A percentile compares a stretch with the other conserved stretches of the same genome.
phyloP scores from a whole-genome alignment of 805 yeast species.

The Kluyveromyces dobzhanskii region DNA sequence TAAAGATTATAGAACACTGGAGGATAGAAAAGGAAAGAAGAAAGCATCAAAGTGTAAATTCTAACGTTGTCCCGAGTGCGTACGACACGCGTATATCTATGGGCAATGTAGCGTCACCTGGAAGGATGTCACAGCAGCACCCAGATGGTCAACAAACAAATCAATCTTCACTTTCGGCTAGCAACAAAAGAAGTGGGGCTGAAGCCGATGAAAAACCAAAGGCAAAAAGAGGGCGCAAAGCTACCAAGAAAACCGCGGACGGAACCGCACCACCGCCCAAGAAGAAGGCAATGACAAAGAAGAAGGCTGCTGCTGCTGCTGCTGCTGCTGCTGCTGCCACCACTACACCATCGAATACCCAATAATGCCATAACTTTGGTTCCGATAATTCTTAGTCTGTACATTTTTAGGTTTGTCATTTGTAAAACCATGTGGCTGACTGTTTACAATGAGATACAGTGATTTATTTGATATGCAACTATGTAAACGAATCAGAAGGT shows the following conservation, averaged over 20 bases:
- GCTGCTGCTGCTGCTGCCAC: neutral
- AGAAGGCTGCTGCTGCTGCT: constrained; percentile 12
- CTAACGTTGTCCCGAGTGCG: constrained; percentile 19
- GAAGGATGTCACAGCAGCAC: constrained; percentile 23
- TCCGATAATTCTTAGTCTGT: too few species aligned
- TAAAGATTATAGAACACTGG: constrained; percentile 82
- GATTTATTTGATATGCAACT: neutral
- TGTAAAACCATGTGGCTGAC: too few species aligned
- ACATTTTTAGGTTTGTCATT: too few species aligned
- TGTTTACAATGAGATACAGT: neutral
- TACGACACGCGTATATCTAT: constrained; percentile 28
- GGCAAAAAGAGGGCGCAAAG: constrained; percentile 25
- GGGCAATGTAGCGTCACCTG: constrained; percentile 23
- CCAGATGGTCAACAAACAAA: constrained; percentile 24
- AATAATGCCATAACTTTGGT: too few species aligned
- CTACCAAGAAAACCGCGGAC: constrained; percentile 21
- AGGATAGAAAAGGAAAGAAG: constrained; percentile 55
- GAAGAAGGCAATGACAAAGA: constrained; percentile 23
- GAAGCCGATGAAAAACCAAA: constrained; percentile 18
- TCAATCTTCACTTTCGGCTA: constrained; percentile 18
- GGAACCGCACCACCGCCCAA: constrained; percentile 20
- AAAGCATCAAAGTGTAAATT: constrained; percentile 34
- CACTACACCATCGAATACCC: too few species aligned
- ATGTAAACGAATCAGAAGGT: constrained; percentile 28
- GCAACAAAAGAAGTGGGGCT: constrained; percentile 5